Conservation (phyloP, 2,329 filamentous ascomycete genomes). For the Fusarium musae region DNA sequence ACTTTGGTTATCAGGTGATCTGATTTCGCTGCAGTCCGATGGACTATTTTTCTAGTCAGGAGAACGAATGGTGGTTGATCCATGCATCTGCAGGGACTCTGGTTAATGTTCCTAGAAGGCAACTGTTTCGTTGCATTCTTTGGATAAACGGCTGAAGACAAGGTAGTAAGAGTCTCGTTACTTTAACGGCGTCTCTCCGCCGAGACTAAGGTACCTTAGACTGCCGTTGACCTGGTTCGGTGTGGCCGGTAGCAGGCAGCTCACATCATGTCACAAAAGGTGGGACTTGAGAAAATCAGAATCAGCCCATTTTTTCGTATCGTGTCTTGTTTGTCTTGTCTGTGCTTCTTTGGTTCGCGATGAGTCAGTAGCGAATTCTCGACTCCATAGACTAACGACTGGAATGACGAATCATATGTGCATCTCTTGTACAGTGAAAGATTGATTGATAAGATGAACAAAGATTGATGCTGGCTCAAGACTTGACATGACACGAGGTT, state of each 20-base stretch:
- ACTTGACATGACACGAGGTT: not conserved
- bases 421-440: too few species aligned
- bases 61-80: not conserved
- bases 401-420: not conserved
- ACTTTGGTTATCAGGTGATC: not conserved
- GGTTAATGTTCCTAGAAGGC: not conserved
- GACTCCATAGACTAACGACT: too few species aligned
- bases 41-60: not conserved
- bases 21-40: not conserved
- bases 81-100: constrained; percentile 4
- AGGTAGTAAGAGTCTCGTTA: not conserved
- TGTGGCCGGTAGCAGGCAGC: not conserved
- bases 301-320: constrained; percentile 3
- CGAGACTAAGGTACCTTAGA: not conserved
- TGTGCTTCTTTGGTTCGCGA: not conserved
- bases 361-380: not conserved
- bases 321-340: not conserved
- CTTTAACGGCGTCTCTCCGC: constrained; percentile 3
- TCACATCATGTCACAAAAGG: constrained; percentile 2
- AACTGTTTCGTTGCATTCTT: not conserved
- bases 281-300: not conserved
- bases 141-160: not conserved
- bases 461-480: not conserved
- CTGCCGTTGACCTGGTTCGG: not conserved
- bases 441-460: not conserved